A percentile compares a stretch with the other conserved stretches of the same genome.
Evolutionary conservation across 176 grass and related monocot species (phyloP).

Genomic region (Carex scoparia): DNA sequence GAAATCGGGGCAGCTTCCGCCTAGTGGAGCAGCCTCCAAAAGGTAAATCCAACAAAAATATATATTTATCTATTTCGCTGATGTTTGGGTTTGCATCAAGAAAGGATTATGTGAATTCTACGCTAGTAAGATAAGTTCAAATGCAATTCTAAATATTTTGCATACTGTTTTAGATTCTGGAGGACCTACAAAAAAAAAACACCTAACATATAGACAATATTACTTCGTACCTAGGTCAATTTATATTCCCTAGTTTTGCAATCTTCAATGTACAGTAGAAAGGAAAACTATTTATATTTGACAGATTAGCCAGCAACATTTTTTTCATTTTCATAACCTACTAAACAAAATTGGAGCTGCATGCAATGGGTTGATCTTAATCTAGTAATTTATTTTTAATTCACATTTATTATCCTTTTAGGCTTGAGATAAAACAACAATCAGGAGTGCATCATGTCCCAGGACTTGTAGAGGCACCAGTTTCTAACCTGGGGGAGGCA

Average conservation of each 20-base stretch:
- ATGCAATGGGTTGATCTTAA: neutral
- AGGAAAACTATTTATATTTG: neutral
- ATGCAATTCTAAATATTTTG: neutral
- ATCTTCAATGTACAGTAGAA: neutral
- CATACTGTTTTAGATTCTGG: neutral
- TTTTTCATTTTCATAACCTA: neutral
- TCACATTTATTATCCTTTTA: slow-evolving; percentile 15
- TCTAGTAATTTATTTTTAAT: neutral
- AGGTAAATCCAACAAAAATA: slow-evolving; percentile 36
- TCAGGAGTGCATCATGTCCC: slow-evolving; percentile 95
- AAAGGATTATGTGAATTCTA: neutral
- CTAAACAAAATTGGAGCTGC: neutral
- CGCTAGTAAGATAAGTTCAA: neutral
- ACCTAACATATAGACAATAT: neutral
- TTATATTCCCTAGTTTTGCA: neutral
- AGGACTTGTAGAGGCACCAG: slow-evolving; percentile 76
- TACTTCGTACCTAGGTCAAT: neutral
- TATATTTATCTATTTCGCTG: neutral
- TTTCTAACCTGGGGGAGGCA: slow-evolving; percentile 66
- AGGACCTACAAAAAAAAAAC: neutral
- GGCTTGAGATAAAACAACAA: slow-evolving; percentile 83
- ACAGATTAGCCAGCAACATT: neutral
- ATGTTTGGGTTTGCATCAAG: neutral
- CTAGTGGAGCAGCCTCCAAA: slow-evolving; percentile 44
- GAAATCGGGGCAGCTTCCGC: slow-evolving; percentile 40